Evolutionary conservation across 169 alveolate species (phyloP).

Genomic region (Sarcocystis neurona): DNA sequence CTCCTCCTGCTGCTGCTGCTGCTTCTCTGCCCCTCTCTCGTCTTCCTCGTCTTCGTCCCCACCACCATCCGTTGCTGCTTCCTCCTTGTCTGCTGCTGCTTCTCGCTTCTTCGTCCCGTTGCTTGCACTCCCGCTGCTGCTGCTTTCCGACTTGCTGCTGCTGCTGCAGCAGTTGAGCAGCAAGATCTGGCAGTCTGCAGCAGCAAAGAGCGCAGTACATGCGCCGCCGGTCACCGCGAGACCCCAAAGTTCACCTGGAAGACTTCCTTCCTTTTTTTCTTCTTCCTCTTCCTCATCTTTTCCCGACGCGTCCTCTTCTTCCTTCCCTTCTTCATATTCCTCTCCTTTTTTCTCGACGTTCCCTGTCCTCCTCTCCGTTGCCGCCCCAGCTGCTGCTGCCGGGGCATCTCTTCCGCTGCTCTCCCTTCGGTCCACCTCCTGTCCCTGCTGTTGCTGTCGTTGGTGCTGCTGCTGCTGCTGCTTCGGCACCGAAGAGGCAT

Average conservation of each 20-base stretch:
- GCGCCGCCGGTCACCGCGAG: constrained; percentile 40
- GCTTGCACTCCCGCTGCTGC: neutral
- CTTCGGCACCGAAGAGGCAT: too few relatives aligned
- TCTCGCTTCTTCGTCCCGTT: neutral
- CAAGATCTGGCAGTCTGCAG: neutral
- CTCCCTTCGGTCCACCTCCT: too few relatives aligned
- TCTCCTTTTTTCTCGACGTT: too few relatives aligned
- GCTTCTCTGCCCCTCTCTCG: neutral
- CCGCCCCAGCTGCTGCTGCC: too few relatives aligned
- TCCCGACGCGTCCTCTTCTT: too few relatives aligned
- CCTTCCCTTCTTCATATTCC: too few relatives aligned
- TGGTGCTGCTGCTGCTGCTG: too few relatives aligned
- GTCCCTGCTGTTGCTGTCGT: too few relatives aligned
- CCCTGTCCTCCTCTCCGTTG: too few relatives aligned
- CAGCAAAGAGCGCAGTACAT: constrained; percentile 28
- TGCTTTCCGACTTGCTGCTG: neutral
- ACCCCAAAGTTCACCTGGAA: constrained; percentile 40
- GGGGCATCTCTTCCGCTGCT: too few relatives aligned
- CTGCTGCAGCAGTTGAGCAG: neutral
- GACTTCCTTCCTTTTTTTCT: too few relatives aligned
- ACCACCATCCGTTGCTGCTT: neutral
- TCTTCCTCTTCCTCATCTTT: too few relatives aligned
- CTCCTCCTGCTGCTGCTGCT: neutral
- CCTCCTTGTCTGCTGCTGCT: neutral
- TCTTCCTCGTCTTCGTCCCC: neutral